Base-by-base conservation (phyloP, 768 basidiomycete species). In the Mycena epipterygia region DNA sequence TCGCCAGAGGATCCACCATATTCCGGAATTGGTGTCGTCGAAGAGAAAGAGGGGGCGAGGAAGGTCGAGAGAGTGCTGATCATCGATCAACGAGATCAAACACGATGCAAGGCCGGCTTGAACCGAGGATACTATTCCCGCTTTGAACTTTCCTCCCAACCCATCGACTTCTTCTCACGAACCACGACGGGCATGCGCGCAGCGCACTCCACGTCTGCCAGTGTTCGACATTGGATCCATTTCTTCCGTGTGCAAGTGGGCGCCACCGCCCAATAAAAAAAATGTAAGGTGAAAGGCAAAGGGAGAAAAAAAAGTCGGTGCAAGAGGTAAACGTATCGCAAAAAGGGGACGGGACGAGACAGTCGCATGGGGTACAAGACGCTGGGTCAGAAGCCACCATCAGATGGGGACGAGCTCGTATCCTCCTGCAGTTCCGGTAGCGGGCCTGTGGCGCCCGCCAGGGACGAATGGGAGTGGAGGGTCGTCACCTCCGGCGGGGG, bases 401-500 rank as follows among this genome's bases (percentile, higher is more conserved):
- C 87, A 60, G 88, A 86, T 25, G 85, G 81, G 8, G 87, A 84
- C 19, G 88, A 46, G 42, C 48, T 33, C 14, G 67, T n/a, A 32
- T 71, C 65, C 61, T 75, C 33, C 71, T 57, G 41, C 17, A 84
- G 74, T 81, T 91, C 11, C 91, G 91, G 73, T 89, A 27, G 61
- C 25, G 66, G 67, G 5, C 49, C 71, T 16, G 62, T 64, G 4
- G 72, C 72, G 30, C 72, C 68, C 14, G 64, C 68, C 25, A 73
- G 68, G 19, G 72, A 66, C 17, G 72, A 73, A 46, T 87, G 79
- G 59, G 90, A 85, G 42, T 87, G 85, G 67, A 84, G 79, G 53
- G 81, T 84, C 21, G 83, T 79, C 9, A 79, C 81, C 74, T 92
- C 92, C 12, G 90, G 89, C 21, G 91, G 89, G 46, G 91, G 91